Conservation (phyloP, 2,329 filamentous ascomycete species). For the Pyricularia sp. region DNA sequence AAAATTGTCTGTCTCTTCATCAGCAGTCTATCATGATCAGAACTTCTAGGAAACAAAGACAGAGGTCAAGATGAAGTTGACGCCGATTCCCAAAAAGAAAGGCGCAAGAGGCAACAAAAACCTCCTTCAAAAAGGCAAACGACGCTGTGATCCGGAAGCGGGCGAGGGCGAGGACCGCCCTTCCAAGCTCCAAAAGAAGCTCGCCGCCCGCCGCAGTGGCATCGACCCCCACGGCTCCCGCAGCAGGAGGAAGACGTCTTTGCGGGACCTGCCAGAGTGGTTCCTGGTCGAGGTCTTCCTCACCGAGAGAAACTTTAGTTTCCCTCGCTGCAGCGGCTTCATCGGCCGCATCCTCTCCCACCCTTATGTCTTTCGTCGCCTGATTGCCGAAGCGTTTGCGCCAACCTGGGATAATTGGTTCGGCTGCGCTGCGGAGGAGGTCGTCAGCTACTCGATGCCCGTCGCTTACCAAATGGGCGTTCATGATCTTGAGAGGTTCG, state of each 20-base stretch:
- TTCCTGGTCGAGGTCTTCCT: conserved; percentile 44
- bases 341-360: conserved; percentile 38
- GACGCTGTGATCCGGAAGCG: background rate
- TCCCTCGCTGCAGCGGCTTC: conserved; percentile 32
- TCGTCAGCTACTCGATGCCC: conserved; percentile 7
- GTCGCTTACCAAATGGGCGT: conserved; percentile 2
- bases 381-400: conserved; percentile 26
- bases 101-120: background rate
- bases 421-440: conserved; percentile 11
- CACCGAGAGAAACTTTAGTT: conserved; percentile 36
- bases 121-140: background rate
- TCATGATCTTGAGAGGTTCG: conserved; percentile 12
- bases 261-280: conserved; percentile 37
- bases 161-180: background rate
- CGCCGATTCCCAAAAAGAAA: conserved; percentile 1
- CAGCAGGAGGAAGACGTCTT: conserved; percentile 12
- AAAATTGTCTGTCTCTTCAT: background rate
- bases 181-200: background rate
- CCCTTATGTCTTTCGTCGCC: conserved; percentile 19
- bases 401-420: conserved; percentile 29
- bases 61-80: conserved; percentile 1
- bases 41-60: background rate
- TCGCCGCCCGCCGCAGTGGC: background rate
- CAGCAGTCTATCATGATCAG: background rate
- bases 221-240: background rate